phyloP scores from a whole-genome alignment of 345 rosid genomes.

The Rubroshorea leprosula region DNA sequence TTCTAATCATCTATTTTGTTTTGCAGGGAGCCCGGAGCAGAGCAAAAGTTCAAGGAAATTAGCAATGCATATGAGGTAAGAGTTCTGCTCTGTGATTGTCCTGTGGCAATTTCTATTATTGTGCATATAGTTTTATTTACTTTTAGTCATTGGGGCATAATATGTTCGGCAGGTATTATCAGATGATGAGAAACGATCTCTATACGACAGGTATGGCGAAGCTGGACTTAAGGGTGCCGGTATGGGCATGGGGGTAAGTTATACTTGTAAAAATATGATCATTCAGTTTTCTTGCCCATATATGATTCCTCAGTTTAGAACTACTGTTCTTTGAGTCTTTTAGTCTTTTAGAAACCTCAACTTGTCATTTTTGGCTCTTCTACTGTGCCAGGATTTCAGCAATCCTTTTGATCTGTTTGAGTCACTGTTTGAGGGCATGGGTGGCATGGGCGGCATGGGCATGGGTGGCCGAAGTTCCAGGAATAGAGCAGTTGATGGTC shows the following conservation, averaged over 20 bases:
- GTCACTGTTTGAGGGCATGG: constrained; percentile 86
- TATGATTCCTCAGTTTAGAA: background rate
- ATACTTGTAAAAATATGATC: background rate
- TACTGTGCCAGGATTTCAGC: constrained; percentile 69
- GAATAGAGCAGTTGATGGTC: constrained; percentile 75
- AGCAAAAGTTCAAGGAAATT: constrained; percentile 91
- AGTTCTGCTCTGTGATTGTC: constrained; percentile 15
- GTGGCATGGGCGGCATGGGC: constrained; percentile 78
- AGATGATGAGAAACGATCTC: constrained; percentile 90
- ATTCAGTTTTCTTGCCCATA: too few species aligned
- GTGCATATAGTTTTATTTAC: constrained; percentile 1
- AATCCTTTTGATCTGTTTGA: constrained; percentile 94
- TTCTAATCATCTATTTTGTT: constrained; percentile 9
- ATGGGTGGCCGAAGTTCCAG: constrained; percentile 72
- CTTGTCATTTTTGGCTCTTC: constrained; percentile 8
- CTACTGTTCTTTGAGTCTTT: too few species aligned
- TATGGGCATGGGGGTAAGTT: constrained; percentile 95
- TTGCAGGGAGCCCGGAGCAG: constrained; percentile 86
- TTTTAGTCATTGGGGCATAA: constrained; percentile 9
- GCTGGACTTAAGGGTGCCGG: constrained; percentile 97
- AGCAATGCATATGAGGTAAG: constrained; percentile 97
- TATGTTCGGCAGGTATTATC: constrained; percentile 66
- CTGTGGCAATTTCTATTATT: constrained; percentile 8
- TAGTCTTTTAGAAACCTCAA: background rate
- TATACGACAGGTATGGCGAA: constrained; percentile 95